Evolutionary conservation across 768 basidiomycete species (phyloP).

Genomic region (Lentinula boryana): DNA sequence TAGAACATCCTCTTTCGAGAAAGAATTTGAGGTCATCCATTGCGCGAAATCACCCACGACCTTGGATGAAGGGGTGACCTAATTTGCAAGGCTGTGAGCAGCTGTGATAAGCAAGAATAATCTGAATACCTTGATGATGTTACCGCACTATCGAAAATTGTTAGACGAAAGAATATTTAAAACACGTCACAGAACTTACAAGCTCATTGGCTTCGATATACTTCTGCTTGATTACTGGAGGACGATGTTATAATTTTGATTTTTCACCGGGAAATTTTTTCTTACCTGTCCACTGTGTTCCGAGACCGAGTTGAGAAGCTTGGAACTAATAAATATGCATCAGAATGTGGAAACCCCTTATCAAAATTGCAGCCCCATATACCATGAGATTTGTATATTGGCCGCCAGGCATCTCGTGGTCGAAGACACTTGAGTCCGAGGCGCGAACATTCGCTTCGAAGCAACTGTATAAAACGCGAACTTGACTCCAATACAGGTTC

Average conservation of each 20-base stretch:
- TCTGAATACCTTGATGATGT: constrained; percentile 77
- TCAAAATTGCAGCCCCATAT: constrained; percentile 16
- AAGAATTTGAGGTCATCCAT: constrained; percentile 95
- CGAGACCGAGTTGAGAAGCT: constrained; percentile 93
- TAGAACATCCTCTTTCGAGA: constrained; percentile 82
- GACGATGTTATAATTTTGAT: constrained; percentile 8
- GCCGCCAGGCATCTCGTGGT: constrained; percentile 99
- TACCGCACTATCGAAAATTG: constrained; percentile 64
- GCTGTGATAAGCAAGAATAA: neutral
- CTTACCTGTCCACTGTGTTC: constrained; percentile 88
- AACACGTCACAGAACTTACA: constrained; percentile 35
- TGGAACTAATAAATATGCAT: constrained; percentile 66
- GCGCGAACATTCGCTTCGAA: constrained; percentile 98
- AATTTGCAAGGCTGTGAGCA: neutral
- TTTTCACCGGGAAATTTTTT: constrained; percentile 10
- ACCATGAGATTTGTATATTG: constrained; percentile 95
- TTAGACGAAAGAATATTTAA: constrained; percentile 10
- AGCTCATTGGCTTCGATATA: constrained; percentile 98
- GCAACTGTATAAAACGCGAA: constrained; percentile 90
- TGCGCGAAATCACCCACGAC: constrained; percentile 99
- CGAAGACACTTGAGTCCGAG: constrained; percentile 96
- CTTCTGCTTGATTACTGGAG: constrained; percentile 89
- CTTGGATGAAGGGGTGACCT: constrained; percentile 98
- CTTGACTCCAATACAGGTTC: constrained; percentile 97
- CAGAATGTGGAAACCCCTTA: constrained; percentile 10